Conservation (phyloP, 1,139 yeast genomes). For the Protomyces macrosporus region DNA sequence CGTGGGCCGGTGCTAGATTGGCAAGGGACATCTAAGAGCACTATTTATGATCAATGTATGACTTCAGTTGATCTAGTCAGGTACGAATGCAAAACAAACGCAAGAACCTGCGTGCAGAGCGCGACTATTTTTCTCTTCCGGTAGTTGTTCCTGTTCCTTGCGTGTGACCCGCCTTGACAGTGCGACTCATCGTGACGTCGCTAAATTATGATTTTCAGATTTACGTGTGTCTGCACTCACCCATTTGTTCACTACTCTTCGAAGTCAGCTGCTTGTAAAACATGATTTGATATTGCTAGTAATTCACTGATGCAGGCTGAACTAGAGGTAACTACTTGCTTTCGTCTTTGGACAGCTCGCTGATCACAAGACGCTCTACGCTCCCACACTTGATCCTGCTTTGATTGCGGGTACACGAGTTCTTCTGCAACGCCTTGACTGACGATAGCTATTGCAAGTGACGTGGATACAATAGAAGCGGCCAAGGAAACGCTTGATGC, state of each 20-base stretch:
- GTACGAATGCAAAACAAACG: too few species aligned
- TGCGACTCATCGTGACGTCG: too few species aligned
- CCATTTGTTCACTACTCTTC: too few species aligned
- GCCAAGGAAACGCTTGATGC: conserved; percentile 22
- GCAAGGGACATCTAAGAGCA: conserved; percentile 23
- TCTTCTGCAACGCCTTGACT: not conserved
- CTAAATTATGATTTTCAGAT: too few species aligned
- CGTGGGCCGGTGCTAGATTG: conserved; percentile 33
- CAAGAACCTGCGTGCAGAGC: too few species aligned
- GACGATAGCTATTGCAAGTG: conserved; percentile 25
- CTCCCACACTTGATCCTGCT: conserved; percentile 15
- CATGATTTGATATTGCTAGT: not conserved
- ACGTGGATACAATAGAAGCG: conserved; percentile 13
- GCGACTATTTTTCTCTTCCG: too few species aligned
- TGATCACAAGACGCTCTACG: conserved; percentile 9
- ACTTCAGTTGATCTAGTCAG: too few species aligned
- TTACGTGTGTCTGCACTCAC: too few species aligned
- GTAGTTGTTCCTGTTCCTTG: too few species aligned
- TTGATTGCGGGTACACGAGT: conserved; percentile 13
- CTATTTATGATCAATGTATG: too few species aligned
- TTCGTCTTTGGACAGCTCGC: not conserved
- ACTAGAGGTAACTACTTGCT: conserved; percentile 3
- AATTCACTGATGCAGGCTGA: conserved; percentile 8
- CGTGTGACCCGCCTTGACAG: too few species aligned
- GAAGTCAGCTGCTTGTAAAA: too few species aligned